Percentiles rank a stretch among this genome's conserved stretches.
Evolutionary conservation across 1,139 yeast genomes (phyloP).

Genomic region (Taphrina betulina): DNA sequence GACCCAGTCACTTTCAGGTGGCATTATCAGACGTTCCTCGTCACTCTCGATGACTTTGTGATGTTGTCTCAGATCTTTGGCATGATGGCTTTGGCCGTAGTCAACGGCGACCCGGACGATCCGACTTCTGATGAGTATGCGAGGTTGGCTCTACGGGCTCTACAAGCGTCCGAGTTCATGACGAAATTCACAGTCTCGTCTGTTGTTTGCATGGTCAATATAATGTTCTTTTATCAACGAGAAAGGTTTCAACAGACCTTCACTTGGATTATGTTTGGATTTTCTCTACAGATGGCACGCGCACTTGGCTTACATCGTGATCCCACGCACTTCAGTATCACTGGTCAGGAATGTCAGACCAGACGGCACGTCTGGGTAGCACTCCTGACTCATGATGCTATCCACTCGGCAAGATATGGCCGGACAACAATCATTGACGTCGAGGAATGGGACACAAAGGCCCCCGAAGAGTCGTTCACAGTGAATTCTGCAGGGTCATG

Average conservation of each 20-base stretch:
- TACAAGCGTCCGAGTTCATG: conserved; percentile 1
- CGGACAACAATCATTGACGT: conserved; percentile 9
- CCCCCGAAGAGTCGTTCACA: neutral
- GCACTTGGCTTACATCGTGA: conserved; percentile 14
- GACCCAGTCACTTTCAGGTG: conserved; percentile 1
- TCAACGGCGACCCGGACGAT: neutral
- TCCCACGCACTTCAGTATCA: conserved; percentile 7
- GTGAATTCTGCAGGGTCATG: neutral
- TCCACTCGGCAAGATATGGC: conserved; percentile 2
- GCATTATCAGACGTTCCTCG: neutral
- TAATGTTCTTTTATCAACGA: conserved; percentile 5
- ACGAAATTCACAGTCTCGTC: neutral
- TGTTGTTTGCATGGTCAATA: conserved; percentile 7
- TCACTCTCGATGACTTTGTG: neutral
- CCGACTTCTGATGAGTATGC: neutral
- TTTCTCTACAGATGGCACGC: conserved; percentile 6
- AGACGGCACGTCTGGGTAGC: conserved; percentile 11
- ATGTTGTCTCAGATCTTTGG: conserved; percentile 12
- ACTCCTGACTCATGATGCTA: conserved; percentile 5
- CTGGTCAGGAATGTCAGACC: conserved; percentile 7
- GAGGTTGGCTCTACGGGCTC: conserved; percentile 2
- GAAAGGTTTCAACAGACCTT: conserved; percentile 10
- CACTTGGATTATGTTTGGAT: conserved; percentile 13
- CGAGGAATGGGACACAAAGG: conserved; percentile 11
- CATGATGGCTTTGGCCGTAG: conserved; percentile 10